Percentiles rank a stretch among this genome's conserved stretches.
These are phyloP conservation scores for Petrea volubilis DNA, from an alignment of 257 asterid genomes.

Conservation along the genomic window DNA sequence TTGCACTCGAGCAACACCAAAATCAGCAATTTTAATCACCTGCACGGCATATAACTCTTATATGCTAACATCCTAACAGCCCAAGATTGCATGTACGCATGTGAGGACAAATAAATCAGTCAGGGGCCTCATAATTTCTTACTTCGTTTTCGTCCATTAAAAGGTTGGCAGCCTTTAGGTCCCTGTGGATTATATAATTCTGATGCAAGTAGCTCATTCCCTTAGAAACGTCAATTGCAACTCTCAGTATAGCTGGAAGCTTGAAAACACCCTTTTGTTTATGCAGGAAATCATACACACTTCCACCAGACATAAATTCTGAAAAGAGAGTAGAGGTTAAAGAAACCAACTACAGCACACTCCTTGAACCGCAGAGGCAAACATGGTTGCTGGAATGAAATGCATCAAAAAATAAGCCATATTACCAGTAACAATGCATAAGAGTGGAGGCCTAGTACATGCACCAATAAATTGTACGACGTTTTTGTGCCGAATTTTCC, in stretches of 20 bases:
- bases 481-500: conserved; percentile 89
- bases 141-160: conserved; percentile 80
- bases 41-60: conserved; percentile 18
- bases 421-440: conserved; percentile 87
- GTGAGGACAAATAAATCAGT: background rate
- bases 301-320: conserved; percentile 93
- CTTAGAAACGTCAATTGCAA: conserved; percentile 77
- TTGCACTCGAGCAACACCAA: conserved; percentile 85
- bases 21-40: conserved; percentile 93
- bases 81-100: background rate
- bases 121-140: conserved; percentile 28
- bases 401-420: background rate
- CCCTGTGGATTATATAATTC: conserved; percentile 79
- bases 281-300: conserved; percentile 79
- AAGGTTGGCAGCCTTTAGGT: conserved; percentile 88
- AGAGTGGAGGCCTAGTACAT: conserved; percentile 78
- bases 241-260: conserved; percentile 65
- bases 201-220: conserved; percentile 94
- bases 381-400: background rate
- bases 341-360: background rate
- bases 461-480: conserved; percentile 90
- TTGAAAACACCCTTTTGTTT: conserved; percentile 61
- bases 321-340: conserved; percentile 6
- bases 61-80: no score
- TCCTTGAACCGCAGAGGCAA: background rate